Percentiles rank a stretch among this genome's conserved stretches.
Conservation (phyloP, 148 eudicot genomes). For the Pouteria glomerata region DNA sequence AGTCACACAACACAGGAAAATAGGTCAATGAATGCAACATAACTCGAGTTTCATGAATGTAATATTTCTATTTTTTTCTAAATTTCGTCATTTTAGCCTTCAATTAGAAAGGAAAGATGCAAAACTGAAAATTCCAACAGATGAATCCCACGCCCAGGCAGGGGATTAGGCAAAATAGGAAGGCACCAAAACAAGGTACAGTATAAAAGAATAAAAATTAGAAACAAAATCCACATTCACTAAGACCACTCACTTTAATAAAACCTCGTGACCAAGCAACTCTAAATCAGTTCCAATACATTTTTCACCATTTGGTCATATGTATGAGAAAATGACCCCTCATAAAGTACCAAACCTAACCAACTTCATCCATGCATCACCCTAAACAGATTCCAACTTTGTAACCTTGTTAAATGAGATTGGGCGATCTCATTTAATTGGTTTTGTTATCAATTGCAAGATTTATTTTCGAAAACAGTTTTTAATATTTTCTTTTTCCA, state of each 20-base stretch:
- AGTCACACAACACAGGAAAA: not conserved
- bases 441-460: not conserved
- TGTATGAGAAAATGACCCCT: not conserved
- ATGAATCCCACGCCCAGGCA: not conserved
- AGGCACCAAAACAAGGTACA: not conserved
- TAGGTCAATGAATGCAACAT: not conserved
- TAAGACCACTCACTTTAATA: not conserved
- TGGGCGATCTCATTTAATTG: not conserved
- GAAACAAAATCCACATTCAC: not conserved
- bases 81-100: not conserved
- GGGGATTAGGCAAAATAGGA: not conserved
- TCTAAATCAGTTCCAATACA: not conserved
- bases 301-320: not conserved
- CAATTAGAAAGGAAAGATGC: not conserved
- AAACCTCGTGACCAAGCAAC: not conserved
- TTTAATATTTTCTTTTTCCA: not conserved
- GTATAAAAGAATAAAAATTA: not conserved
- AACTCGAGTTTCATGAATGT: not conserved
- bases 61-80: not conserved
- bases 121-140: not conserved
- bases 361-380: not conserved
- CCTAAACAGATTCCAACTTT: not conserved
- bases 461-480: not conserved
- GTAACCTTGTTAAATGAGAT: not conserved
- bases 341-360: not conserved